Base-by-base conservation (phyloP, 164 flowering plant species). In the Sextonia rubra region DNA sequence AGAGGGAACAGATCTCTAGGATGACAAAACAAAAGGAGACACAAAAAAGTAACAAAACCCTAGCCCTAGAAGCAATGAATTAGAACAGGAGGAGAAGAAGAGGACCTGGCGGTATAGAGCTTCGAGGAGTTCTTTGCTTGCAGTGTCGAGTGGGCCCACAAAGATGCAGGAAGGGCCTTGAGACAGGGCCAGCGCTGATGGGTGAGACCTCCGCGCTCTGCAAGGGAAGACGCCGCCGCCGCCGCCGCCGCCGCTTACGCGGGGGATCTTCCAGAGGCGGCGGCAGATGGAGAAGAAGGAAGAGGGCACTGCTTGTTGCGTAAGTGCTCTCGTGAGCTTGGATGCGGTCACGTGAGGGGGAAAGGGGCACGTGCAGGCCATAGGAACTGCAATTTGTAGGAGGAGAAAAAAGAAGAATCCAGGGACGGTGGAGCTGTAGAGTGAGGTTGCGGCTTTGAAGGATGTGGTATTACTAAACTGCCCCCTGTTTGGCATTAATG, bases 111-210 rank as follows among this genome's bases (percentile, higher is more conserved):
- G 80, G 73, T 94, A 92, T 62, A 94, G 97, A 69, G 98, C 98
- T 84, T 92, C 97, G 0, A 92, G 91, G 64, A 88, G 89, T 76
- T 94, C 98, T 76, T 84, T 81, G 47, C 86, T 88, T 55, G 97
- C 98, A 14, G 93, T 84, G 77, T 94, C 98, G 29, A 94, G 68
- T 1, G 97, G 97, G 2, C 96, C 98, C 15, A 94, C 97, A 80
- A 79, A 94, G 18, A 94, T 82, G 73, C 98, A 94, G 17, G 96
- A 94, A 8, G 98, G 97, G 1, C 89, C 97, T 72, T 92, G 89
- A 20, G 81, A 77, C 2, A 77, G 70, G 20, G 83, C 81, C 2
- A 79, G 76, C 30, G 58, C 47, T 25, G 58, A 52, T 32, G 82
- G 20, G 47, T 60, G 74, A 22, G 74, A 72, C 18, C 56, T 77